These are phyloP conservation scores for Prunus yedoensis DNA, from an alignment of 331 rosid species.

Conservation along the genomic window DNA sequence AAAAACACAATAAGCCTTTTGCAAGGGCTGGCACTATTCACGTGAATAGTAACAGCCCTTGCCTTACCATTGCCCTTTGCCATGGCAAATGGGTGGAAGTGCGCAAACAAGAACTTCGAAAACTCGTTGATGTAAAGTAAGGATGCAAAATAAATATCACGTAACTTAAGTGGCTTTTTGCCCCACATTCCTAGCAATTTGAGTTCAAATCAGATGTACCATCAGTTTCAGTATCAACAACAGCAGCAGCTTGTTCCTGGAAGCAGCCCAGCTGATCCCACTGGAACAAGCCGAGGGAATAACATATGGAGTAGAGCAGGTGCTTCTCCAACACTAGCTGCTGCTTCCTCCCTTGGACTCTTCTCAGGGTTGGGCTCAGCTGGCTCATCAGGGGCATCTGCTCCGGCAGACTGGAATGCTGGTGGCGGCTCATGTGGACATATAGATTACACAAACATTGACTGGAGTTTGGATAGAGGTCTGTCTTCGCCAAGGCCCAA, in stretches of 20 bases:
- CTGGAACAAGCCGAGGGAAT: slow-evolving; percentile 56
- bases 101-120: too few relatives aligned
- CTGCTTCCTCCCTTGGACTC: slow-evolving; percentile 90
- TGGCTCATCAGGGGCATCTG: slow-evolving; percentile 70
- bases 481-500: slow-evolving; percentile 55
- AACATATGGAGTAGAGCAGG: slow-evolving; percentile 60
- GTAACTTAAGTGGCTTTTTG: slow-evolving; percentile 39
- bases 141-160: too few relatives aligned
- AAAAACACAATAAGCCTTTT: too few relatives aligned
- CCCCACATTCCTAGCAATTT: slow-evolving; percentile 56
- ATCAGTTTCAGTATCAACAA: slow-evolving; percentile 73
- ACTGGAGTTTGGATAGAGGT: slow-evolving; percentile 84
- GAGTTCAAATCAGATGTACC: slow-evolving; percentile 68
- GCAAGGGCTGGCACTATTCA: too few relatives aligned
- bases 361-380: slow-evolving; percentile 82
- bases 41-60: too few relatives aligned
- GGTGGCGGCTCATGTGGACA: slow-evolving; percentile 64
- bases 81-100: too few relatives aligned
- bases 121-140: too few relatives aligned
- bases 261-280: slow-evolving; percentile 50
- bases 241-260: slow-evolving; percentile 53
- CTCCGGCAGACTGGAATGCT: slow-evolving; percentile 87
- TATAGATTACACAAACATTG: slow-evolving; percentile 74
- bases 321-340: slow-evolving; percentile 66
- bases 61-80: too few relatives aligned